phyloP scores from a whole-genome alignment of 2,329 filamentous ascomycete genomes.

The Colletotrichum eleusines region DNA sequence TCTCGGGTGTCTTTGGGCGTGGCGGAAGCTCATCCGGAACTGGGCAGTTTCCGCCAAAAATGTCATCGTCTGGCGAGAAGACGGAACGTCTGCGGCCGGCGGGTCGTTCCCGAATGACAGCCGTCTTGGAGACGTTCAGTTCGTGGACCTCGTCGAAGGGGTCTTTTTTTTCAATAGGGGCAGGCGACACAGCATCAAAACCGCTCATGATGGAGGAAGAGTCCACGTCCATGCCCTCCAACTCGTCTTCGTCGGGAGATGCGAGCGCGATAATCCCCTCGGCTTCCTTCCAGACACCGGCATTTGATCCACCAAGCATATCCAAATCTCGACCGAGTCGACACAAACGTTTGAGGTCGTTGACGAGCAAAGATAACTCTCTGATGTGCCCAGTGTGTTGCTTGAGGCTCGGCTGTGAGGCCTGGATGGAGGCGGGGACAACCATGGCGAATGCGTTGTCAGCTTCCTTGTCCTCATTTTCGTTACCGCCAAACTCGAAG shows the following conservation, averaged over 20 bases:
- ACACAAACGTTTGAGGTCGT: conserved; percentile 83
- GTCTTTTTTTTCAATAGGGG: conserved; percentile 56
- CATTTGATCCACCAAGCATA: conserved; percentile 70
- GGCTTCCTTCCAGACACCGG: conserved; percentile 80
- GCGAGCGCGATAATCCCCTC: conserved; percentile 91
- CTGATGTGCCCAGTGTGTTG: conserved; percentile 87
- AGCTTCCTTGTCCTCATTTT: conserved; percentile 53
- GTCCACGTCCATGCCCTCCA: conserved; percentile 54
- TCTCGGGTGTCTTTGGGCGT: conserved; percentile 59
- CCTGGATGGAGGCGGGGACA: conserved; percentile 84
- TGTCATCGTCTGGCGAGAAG: conserved; percentile 75
- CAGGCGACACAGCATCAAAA: conserved; percentile 57
- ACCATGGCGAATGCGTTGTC: conserved; percentile 66
- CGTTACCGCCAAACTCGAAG: conserved; percentile 77
- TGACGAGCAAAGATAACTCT: conserved; percentile 84
- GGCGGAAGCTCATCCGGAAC: conserved; percentile 52
- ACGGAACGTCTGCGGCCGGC: conserved; percentile 69
- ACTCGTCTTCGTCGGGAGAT: conserved; percentile 73
- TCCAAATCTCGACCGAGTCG: conserved; percentile 76
- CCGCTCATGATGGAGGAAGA: conserved; percentile 56
- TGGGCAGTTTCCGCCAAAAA: conserved; percentile 69
- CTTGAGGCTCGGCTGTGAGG: conserved; percentile 84
- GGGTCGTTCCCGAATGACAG: conserved; percentile 66
- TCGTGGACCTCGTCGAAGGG: conserved; percentile 56
- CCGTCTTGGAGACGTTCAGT: conserved; percentile 60